Base-by-base conservation (phyloP, 768 basidiomycete genomes). In the Boletus vermiculosoides region DNA sequence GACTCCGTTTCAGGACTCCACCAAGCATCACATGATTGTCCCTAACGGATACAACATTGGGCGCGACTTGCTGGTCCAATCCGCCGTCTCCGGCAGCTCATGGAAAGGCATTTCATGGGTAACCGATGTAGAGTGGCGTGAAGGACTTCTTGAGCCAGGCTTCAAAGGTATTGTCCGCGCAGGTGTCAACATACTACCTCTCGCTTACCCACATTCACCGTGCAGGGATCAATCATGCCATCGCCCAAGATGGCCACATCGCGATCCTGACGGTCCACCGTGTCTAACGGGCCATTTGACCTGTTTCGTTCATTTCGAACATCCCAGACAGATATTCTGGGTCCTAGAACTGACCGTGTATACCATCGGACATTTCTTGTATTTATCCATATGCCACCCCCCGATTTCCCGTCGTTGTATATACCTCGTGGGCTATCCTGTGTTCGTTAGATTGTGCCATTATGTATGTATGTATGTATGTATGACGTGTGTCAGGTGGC, bases 1-100 rank as follows among this genome's bases (percentile, higher is more conserved):
- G 20, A n/a, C 51, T 22, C 20, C 18, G 6, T 45, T 33, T 42
- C 49, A 74, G 80, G 77, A 88, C 61, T 86, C 84, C 2, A 74
- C 75, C 16, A 83, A 81, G 63, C 76, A 84, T 55, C 92, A 94
- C 66, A 85, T 78, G 67, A 93, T 94, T 52, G 79, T 83, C 12
- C 81, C 82, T 5, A 73, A 94, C 58, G 92, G 92, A 1, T 94
- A 93, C 67, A 92, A 94, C 65, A 71, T 82, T 58, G 92, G 92
- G 10, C 83, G 92, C 11, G 87, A 94, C 73, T 85, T 81, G 75
- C 74, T 94, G 50, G 90, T 94, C 18, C 76, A 81, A 42, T 81
- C 76, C 9, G 92, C 92, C 11, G 63, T 81, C 16, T 71, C 77
- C 3, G 87, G 86, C 22, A 79, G 81, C 39, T 74, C 77, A 20